Conservation (phyloP, 2,329 filamentous ascomycete genomes). For the Aspergillus fumigatus region DNA sequence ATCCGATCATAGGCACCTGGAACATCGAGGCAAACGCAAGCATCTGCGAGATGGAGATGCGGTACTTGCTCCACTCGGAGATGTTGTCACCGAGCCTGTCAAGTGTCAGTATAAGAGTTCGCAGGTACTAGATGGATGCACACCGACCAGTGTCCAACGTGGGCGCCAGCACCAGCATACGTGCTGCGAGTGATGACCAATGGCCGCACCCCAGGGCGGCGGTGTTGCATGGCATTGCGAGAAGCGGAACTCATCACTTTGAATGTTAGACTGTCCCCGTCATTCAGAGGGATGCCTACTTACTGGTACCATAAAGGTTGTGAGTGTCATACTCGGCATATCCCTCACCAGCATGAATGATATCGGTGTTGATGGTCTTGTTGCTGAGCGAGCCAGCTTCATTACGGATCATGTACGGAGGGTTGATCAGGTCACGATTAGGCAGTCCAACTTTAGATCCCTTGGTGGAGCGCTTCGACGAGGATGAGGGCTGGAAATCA, state of each 20-base stretch:
- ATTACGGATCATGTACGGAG: slow-evolving; percentile 63
- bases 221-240: slow-evolving; percentile 60
- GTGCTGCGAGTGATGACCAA: slow-evolving; percentile 72
- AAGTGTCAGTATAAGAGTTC: background rate
- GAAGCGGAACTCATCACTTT: slow-evolving; percentile 66
- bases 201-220: slow-evolving; percentile 61
- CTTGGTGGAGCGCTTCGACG: slow-evolving; percentile 12
- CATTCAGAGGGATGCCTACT: slow-evolving; percentile 12
- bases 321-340: slow-evolving; percentile 69
- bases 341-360: slow-evolving; percentile 61
- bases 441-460: slow-evolving; percentile 55
- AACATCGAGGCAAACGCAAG: slow-evolving; percentile 61
- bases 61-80: slow-evolving; percentile 56
- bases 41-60: slow-evolving; percentile 55
- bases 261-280: background rate
- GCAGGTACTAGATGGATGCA: slow-evolving; percentile 29
- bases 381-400: slow-evolving; percentile 50
- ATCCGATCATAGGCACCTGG: slow-evolving; percentile 64
- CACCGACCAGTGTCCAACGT: slow-evolving; percentile 52
- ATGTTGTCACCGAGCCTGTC: slow-evolving; percentile 58
- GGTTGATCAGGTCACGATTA: slow-evolving; percentile 59
- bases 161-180: slow-evolving; percentile 64
- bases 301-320: slow-evolving; percentile 66
- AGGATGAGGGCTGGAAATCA: slow-evolving; percentile 57
- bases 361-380: slow-evolving; percentile 62